Base-by-base conservation (phyloP, 257 asterid species). In the Rehmannia glutinosa region DNA sequence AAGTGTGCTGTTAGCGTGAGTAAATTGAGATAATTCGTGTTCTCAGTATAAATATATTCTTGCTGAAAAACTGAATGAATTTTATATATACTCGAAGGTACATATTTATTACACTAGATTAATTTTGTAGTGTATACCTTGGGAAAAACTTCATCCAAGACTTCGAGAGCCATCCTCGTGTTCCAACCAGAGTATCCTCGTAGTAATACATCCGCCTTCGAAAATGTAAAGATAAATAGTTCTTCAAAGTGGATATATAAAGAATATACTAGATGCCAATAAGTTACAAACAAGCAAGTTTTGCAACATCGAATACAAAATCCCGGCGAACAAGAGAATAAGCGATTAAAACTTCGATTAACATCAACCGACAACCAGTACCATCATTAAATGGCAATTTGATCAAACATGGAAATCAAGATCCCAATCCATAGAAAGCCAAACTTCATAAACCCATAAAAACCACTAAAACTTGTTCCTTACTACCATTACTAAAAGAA, bases 181-280 rank as follows among this genome's bases (percentile, higher is more conserved):
- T 86, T 86, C 89, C 92, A 86, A 46, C 87, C 87, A 36, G 81
- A 68, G 74, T 83, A 86, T 77, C 92, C 92, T 54, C 92, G 81
- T 1, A 81, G 73, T 11, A 83, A 23, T 8, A 83, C 73, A 70
- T 86, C 92, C 10, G 87, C 92, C 92, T 83, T 73, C 71, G 72
- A 75, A 10, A 42, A 36, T 24, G 32, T 7, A 53, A 4, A 46
- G 21, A 15, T 8, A 58, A 56, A 38, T 8, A 52, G 8, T 32
- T 56, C 1, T 6, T 13, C 1, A 19, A 10, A 45, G n/a, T 7
- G 32, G 2, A 63, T 13, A n/a, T 13, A 4, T 19, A 1, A 13
- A 13, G 57, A 15, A 36, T 35, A 41, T 13, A 11, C 12, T 12
- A 45, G 27, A 55, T 58, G 24, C 30, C 5, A 55, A 46, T 19